A percentile compares a stretch with the other conserved stretches of the same genome.
Evolutionary conservation across 2,329 filamentous ascomycete species (phyloP).

Genomic region (Coniosporium tulheliwenetii): DNA sequence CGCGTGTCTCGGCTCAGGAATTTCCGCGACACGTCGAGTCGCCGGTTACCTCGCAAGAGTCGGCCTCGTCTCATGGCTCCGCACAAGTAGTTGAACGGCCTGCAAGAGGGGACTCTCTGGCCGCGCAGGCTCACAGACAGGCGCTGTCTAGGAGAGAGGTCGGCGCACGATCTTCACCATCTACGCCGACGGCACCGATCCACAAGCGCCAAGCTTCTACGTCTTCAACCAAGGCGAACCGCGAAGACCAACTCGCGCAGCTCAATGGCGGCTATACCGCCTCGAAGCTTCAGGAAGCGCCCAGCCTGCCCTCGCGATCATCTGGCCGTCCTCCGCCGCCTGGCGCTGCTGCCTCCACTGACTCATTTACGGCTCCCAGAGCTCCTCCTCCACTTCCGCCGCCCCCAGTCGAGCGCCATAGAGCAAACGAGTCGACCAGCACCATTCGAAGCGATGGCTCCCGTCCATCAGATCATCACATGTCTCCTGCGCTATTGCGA

Average conservation of each 20-base stretch:
- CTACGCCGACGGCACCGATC: conserved; percentile 19
- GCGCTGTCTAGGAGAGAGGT: conserved; percentile 51
- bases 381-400: conserved; percentile 27
- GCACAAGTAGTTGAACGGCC: conserved; percentile 24
- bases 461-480: conserved; percentile 2
- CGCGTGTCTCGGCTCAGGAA: conserved; percentile 12
- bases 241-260: conserved; percentile 9
- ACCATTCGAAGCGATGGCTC: conserved; percentile 25
- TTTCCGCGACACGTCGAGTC: conserved; percentile 16
- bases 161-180: conserved; percentile 18
- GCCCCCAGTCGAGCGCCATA: conserved; percentile 17
- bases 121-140: conserved; percentile 24
- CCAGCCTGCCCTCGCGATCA: conserved; percentile 28
- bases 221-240: conserved; percentile 10
- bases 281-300: conserved; percentile 21
- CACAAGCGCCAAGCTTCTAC: conserved; percentile 25
- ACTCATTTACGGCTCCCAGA: conserved; percentile 30
- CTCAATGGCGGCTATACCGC: conserved; percentile 25
- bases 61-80: background rate
- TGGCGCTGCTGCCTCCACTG: conserved; percentile 22
- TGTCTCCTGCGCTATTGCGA: conserved; percentile 11
- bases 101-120: conserved; percentile 45
- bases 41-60: conserved; percentile 22
- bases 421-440: conserved; percentile 26
- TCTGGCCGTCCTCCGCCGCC: conserved; percentile 24